Evolutionary conservation across 148 eudicot species (phyloP), one percentile per base, ranked within the genome.

Genomic region (Hydrangea macrophylla): DNA sequence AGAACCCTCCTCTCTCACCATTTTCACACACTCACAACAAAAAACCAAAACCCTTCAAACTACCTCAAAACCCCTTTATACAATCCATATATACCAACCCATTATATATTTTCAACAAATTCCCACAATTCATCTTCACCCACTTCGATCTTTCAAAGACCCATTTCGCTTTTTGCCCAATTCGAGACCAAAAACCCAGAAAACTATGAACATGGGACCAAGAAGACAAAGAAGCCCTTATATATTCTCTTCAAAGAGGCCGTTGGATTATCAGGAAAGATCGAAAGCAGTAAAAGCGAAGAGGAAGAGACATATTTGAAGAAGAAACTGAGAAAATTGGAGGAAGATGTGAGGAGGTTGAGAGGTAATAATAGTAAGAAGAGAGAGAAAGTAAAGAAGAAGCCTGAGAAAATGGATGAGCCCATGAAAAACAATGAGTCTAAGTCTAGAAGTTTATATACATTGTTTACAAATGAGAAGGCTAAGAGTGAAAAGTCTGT

Each of bases 191-290:
- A 73, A 27, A 2, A 60, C 48, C 30, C 37, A 33, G 48, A 9
- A n/a, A 10, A 54, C 36, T 22, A 7, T 17, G 54, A 35, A 23
- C 56, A 65, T 9, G 25, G 42, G 11, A 45, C 23, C 15, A 13
- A 50, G 27, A 69, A 56, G 22, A 31, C 67, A n/a, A 73, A 69
- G 70, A 75, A 75, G 68, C 84, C 82, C 62, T 70, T 82, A 55
- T 80, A 82, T 73, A 36, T 71, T 60, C 25, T 78, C 20, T 79
- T 86, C 77, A 71, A 73, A 55, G 86, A 86, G 79, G 83, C 86
- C 8, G 75, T 79, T 42, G 87, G 84, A 10, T 50, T 79, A 23
- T 65, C 69, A 7, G 70, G 39, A 62, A 75, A 28, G 32, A 9
- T 55, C 2, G 69, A 80, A 32, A 37, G 22, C 15, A 54, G 9